A percentile compares a stretch with the other conserved stretches of the same genome.
These are phyloP conservation scores for Phanerodontia chrysosporium DNA, from an alignment of 768 basidiomycete genomes.

Conservation along the genomic window DNA sequence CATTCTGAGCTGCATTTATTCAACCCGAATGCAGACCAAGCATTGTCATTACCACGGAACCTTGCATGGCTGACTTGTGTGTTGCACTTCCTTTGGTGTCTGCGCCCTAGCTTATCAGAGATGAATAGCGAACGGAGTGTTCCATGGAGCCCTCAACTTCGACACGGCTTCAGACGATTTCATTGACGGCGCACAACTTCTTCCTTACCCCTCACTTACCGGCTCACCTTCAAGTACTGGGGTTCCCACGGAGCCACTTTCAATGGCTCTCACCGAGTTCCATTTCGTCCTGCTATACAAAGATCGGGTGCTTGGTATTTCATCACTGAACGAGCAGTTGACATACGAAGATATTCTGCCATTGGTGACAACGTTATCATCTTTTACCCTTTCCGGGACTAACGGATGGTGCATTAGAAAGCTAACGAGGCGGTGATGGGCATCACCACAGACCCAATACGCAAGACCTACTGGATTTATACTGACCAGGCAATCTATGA, in stretches of 20 bases:
- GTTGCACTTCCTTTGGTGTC: constrained; percentile 17
- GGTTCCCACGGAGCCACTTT: constrained; percentile 50
- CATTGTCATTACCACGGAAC: constrained; percentile 61
- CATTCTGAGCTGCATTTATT: constrained; percentile 81
- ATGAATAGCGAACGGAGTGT: constrained; percentile 82
- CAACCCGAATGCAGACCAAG: constrained; percentile 66
- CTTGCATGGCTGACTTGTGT: constrained; percentile 92
- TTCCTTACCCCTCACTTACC: constrained; percentile 65
- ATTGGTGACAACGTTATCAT: constrained; percentile 42
- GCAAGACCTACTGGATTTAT: constrained; percentile 92
- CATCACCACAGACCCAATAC: constrained; percentile 78
- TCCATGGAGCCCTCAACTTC: constrained; percentile 76
- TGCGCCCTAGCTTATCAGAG: no score
- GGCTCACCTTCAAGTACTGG: constrained; percentile 21
- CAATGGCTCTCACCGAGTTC: constrained; percentile 84
- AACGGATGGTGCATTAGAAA: constrained; percentile 47
- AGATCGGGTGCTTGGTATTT: constrained; percentile 74
- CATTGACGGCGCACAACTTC: constrained; percentile 72
- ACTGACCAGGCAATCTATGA: constrained; percentile 89
- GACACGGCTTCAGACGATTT: constrained; percentile 66
- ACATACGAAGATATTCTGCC: constrained; percentile 83
- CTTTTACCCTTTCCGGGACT: constrained; percentile 20
- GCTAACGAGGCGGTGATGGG: constrained; percentile 68
- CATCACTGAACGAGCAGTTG: constrained; percentile 72
- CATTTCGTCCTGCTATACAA: constrained; percentile 86